Conservation (phyloP, 2,329 filamentous ascomycete genomes). For the Fonsecaea pugnacius region DNA sequence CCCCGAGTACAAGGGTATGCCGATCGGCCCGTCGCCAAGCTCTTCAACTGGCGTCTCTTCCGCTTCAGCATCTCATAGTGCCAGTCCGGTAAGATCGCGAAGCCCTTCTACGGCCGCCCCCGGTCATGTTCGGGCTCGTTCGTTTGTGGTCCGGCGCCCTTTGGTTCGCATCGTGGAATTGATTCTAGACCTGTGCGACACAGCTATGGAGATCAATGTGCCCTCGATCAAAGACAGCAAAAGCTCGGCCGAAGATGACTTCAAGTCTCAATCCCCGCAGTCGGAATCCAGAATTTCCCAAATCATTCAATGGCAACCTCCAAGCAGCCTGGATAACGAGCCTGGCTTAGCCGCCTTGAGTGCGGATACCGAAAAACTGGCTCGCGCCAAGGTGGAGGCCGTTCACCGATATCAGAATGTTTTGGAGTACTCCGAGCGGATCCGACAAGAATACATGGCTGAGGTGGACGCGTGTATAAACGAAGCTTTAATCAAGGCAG, state of each 20-base stretch:
- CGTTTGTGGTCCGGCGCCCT: slow-evolving; percentile 88
- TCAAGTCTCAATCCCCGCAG: slow-evolving; percentile 91
- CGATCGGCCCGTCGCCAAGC: slow-evolving; percentile 71
- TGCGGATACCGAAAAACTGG: slow-evolving; percentile 82
- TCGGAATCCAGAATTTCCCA: slow-evolving; percentile 94
- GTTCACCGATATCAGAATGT: slow-evolving; percentile 90
- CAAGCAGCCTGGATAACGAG: slow-evolving; percentile 87
- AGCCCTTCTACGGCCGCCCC: slow-evolving; percentile 61
- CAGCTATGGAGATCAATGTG: slow-evolving; percentile 89
- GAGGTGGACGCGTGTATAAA: slow-evolving; percentile 95
- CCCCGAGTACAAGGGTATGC: slow-evolving; percentile 80
- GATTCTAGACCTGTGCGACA: slow-evolving; percentile 92
- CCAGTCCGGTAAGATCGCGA: slow-evolving; percentile 63
- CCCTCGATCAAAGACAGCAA: slow-evolving; percentile 87
- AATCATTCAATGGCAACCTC: slow-evolving; percentile 95
- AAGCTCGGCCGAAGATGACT: slow-evolving; percentile 68
- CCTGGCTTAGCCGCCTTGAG: slow-evolving; percentile 87
- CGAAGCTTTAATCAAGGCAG: slow-evolving; percentile 85
- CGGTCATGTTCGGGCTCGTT: slow-evolving; percentile 88
- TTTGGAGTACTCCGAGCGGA: slow-evolving; percentile 93
- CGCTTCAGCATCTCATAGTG: slow-evolving; percentile 67
- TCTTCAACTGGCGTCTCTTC: slow-evolving; percentile 71
- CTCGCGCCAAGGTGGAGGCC: slow-evolving; percentile 87
- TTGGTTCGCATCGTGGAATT: slow-evolving; percentile 93
- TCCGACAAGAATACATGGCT: slow-evolving; percentile 89